Evolutionary conservation across 352 stramenopile species (phyloP).

Genomic region (Pythium phragmitis): DNA sequence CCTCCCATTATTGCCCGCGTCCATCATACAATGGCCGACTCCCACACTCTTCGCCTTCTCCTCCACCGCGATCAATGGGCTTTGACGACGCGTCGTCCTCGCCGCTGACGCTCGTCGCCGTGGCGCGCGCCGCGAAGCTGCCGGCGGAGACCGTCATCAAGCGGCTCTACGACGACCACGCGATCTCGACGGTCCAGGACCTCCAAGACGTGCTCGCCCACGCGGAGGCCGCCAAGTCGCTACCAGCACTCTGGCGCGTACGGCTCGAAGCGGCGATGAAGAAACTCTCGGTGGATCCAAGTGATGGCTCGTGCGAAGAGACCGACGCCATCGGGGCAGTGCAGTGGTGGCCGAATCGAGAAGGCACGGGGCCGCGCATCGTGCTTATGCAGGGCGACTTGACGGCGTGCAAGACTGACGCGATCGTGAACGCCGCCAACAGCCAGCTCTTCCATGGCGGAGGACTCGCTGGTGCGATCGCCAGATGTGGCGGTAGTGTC

Average conservation of each 20-base stretch:
- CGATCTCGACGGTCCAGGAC: slow-evolving; percentile 1
- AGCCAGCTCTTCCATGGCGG: slow-evolving; percentile 33
- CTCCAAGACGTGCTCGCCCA: slow-evolving; percentile 3
- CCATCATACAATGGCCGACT: not conserved
- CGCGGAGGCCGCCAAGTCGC: not conserved
- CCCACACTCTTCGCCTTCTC: not conserved
- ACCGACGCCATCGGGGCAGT: not conserved
- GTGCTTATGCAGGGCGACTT: slow-evolving; percentile 44
- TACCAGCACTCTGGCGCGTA: slow-evolving; percentile 10
- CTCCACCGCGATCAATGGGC: not conserved
- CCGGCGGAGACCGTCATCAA: not conserved
- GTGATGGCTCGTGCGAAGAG: not conserved
- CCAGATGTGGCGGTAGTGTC: slow-evolving; percentile 20
- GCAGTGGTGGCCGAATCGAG: not conserved
- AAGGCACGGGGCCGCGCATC: not conserved
- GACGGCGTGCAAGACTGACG: slow-evolving; percentile 34
- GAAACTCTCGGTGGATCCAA: not conserved
- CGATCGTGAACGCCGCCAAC: slow-evolving; percentile 52
- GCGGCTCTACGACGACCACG: slow-evolving; percentile 6
- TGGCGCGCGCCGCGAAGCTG: not conserved
- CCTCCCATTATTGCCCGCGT: too few species aligned
- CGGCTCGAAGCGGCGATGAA: slow-evolving; percentile 3
- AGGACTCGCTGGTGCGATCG: slow-evolving; percentile 39
- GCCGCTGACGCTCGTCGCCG: not conserved
- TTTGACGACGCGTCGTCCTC: not conserved